Evolutionary conservation across 2,329 filamentous ascomycete species (phyloP).

Genomic region (Fusarium lyarnte): DNA sequence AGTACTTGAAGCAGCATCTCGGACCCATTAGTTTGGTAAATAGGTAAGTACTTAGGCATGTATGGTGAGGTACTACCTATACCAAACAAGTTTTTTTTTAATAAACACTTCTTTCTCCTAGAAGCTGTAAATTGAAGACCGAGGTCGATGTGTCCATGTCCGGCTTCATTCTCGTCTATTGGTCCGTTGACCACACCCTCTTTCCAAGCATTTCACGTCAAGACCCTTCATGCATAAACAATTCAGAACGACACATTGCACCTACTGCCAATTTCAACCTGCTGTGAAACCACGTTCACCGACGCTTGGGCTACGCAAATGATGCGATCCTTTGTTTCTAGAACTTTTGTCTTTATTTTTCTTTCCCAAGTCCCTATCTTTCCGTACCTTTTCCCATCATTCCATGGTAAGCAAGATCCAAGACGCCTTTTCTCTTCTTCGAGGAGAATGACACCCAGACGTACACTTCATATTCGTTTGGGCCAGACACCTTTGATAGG

Average conservation of each 20-base stretch:
- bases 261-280: neutral
- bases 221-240: constrained; percentile 36
- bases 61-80: neutral
- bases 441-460: constrained; percentile 64
- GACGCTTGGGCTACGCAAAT: neutral
- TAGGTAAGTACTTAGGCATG: neutral
- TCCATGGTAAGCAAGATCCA: constrained; percentile 29
- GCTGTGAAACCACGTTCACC: neutral
- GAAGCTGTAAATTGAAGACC: constrained; percentile 5
- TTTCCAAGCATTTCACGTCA: neutral
- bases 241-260: neutral
- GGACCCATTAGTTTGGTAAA: neutral
- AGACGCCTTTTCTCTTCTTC: constrained; percentile 40
- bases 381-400: constrained; percentile 34
- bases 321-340: constrained; percentile 1
- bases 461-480: constrained; percentile 34
- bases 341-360: constrained; percentile 21
- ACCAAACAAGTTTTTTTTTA: neutral
- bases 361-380: constrained; percentile 7
- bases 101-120: neutral
- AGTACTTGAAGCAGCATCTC: neutral
- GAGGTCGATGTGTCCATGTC: constrained; percentile 36
- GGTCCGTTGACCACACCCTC: constrained; percentile 15
- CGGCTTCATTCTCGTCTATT: constrained; percentile 17
- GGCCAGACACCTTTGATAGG: constrained; percentile 20